These are phyloP conservation scores for Leersia perrieri DNA, from an alignment of 176 grass and related monocot genomes.

Conservation along the genomic window DNA sequence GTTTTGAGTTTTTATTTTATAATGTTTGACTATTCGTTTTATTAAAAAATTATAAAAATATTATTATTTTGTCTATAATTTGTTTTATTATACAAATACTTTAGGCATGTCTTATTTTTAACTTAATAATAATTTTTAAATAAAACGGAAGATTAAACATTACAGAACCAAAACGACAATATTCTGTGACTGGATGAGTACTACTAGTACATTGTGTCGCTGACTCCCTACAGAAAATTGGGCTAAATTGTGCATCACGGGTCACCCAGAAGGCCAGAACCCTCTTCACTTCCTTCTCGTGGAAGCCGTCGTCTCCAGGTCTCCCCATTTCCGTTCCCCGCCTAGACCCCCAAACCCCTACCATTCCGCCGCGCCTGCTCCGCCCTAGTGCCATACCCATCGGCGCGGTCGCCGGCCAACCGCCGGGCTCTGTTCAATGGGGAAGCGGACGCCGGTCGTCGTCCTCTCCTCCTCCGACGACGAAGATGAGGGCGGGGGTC, in stretches of 20 bases:
- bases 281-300: neutral
- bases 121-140: no score
- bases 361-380: neutral
- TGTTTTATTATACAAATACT: no score
- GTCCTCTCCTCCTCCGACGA: conserved; percentile 39
- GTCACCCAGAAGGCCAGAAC: no score
- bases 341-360: conserved; percentile 3
- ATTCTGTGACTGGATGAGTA: no score
- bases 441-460: conserved; percentile 44
- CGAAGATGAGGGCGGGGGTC: conserved; percentile 25
- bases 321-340: neutral
- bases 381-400: neutral
- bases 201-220: no score
- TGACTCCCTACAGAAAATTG: neutral
- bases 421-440: conserved; percentile 27
- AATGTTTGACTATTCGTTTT: no score
- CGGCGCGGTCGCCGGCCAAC: neutral
- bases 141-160: no score
- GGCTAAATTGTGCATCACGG: neutral
- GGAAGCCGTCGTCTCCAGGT: neutral
- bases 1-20: no score
- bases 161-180: no score
- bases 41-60: no score
- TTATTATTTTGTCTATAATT: no score
- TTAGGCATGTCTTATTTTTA: no score